These are phyloP conservation scores for Pseudopediastrum boryanum DNA, from an alignment of 139 green algal genomes.

Conservation along the genomic window DNA sequence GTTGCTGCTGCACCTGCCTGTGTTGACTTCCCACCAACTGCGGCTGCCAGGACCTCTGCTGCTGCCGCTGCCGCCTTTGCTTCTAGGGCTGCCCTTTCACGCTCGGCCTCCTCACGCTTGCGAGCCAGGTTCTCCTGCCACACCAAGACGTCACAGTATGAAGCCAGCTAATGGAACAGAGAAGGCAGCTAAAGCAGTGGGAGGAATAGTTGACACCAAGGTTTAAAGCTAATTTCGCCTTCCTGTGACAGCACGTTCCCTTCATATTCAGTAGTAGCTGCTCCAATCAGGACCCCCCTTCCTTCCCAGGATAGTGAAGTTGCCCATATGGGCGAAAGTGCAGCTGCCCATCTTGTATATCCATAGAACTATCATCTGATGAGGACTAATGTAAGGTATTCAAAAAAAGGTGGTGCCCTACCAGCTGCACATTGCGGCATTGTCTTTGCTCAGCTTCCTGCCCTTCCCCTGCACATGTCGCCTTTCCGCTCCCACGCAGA, in stretches of 20 bases:
- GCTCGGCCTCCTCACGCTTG: background rate
- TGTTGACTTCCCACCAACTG: background rate
- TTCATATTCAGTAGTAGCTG: slow-evolving; percentile 2
- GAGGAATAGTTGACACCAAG: too few relatives aligned
- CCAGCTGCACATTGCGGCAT: slow-evolving; percentile 6
- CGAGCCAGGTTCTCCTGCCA: background rate
- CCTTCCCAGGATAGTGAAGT: too few relatives aligned
- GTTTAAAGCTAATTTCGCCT: too few relatives aligned
- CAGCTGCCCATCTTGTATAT: too few relatives aligned
- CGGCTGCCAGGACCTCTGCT: slow-evolving; percentile 7
- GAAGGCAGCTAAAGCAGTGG: background rate
- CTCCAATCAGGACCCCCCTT: background rate
- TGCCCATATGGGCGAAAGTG: too few relatives aligned
- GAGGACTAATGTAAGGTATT: too few relatives aligned
- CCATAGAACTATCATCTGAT: too few relatives aligned
- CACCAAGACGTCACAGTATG: background rate
- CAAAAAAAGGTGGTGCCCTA: background rate
- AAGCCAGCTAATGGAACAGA: background rate
- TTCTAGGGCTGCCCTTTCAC: too few relatives aligned
- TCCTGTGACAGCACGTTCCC: too few relatives aligned
- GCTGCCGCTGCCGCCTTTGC: background rate
- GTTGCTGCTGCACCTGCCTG: background rate
- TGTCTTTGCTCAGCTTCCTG: background rate
- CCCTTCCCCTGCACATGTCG: background rate
- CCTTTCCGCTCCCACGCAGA: background rate